Evolutionary conservation across 169 alveolate species (phyloP), one percentile per base, ranked within the genome.

Genomic region (Eimeria falciformis): DNA sequence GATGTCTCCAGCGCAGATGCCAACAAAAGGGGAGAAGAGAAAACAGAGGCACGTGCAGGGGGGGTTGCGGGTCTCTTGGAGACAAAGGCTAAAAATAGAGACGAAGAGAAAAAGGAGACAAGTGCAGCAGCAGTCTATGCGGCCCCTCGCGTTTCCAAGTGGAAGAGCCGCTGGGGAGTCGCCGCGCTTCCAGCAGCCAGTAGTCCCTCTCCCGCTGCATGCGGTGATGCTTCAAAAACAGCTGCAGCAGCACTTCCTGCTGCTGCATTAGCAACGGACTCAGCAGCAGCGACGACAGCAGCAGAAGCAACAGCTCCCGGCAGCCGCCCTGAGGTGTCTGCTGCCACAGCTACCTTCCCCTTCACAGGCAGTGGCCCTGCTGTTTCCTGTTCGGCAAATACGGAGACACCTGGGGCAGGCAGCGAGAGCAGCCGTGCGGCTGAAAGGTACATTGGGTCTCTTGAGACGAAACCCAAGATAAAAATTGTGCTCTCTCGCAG

Each of bases 111-210:
- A 14, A 14, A 50, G 14, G 62, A 50, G 62, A 14, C 14, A 14
- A 7, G n/a, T 50, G 62, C 62, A 50, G n/a, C 14, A 11, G 62
- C n/a, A 50, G 62, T 14, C 14, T 7, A 50, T 7, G 62, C 7
- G 62, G 62, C n/a, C 14, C 62, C n/a, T 5, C 45, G 50, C 45
- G 81, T 69, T 5, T 69, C 81, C 27, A 69, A 69, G 81, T 69
- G 81, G 81, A 69, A 33, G 81, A 69, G 81, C 23, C 81, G 81
- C 50, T 69, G 81, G 81, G 81, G 81, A 33, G 50, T 69, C 11
- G 81, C 81, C 9, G 81, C 81, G 6, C 81, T 50, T 4, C 45
- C n/a, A 2, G 75, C 45, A 2, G 75, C 75, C n/a, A 43, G 45
- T 5, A 7, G 45, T 18, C 75, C 81, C 25, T 45, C 55, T 23